Conservation (phyloP, 768 basidiomycete genomes). For the Astraeus odoratus region DNA sequence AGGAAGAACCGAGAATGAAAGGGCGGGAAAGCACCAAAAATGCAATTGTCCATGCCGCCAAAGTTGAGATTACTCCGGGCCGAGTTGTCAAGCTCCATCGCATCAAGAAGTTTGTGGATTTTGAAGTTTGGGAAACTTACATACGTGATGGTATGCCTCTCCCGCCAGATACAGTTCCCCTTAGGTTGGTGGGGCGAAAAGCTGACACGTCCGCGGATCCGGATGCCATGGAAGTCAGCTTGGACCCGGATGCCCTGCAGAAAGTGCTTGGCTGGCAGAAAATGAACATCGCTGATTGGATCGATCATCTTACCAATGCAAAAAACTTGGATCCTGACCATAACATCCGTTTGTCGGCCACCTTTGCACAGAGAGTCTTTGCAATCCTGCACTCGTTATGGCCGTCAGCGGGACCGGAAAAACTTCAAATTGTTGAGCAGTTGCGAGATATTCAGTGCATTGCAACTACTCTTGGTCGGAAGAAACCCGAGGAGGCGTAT, state of each 20-base stretch:
- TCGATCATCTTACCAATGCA: slow-evolving; percentile 49
- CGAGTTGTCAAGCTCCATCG: slow-evolving; percentile 37
- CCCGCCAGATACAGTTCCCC: slow-evolving; percentile 65
- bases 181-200: slow-evolving; percentile 56
- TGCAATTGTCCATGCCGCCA: neutral
- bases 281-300: slow-evolving; percentile 60
- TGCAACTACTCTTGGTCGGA: slow-evolving; percentile 70
- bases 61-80: neutral
- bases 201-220: no score
- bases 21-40: no score
- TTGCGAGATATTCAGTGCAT: slow-evolving; percentile 53
- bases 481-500: slow-evolving; percentile 62
- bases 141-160: slow-evolving; percentile 70
- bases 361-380: slow-evolving; percentile 48
- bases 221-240: no score
- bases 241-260: slow-evolving; percentile 44
- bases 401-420: slow-evolving; percentile 49
- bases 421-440: slow-evolving; percentile 40
- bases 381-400: slow-evolving; percentile 42
- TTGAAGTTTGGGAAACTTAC: slow-evolving; percentile 40
- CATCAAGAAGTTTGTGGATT: slow-evolving; percentile 64
- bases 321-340: slow-evolving; percentile 41
- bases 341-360: slow-evolving; percentile 18
- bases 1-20: neutral
- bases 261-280: slow-evolving; percentile 1